These are phyloP conservation scores for Gossypium lobatum DNA, from an alignment of 441 rosid genomes.

Conservation along the genomic window DNA sequence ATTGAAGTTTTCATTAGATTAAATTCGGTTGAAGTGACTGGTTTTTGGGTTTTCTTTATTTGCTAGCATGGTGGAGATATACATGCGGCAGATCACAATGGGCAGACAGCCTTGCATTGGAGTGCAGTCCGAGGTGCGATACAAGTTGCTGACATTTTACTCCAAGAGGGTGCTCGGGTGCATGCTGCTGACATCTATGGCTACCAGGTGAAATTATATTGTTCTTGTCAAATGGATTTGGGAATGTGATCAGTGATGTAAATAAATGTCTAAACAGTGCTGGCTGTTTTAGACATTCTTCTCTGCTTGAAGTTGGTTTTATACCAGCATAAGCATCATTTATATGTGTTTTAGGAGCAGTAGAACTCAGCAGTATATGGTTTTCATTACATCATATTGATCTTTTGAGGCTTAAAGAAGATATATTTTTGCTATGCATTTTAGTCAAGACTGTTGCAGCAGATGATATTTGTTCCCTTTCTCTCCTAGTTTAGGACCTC, in stretches of 20 bases:
- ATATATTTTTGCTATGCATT: not conserved
- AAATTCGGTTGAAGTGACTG: slow-evolving; percentile 1
- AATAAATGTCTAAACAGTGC: not conserved
- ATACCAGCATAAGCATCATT: not conserved
- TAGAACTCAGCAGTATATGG: not conserved
- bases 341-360: not conserved
- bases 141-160: slow-evolving; percentile 81
- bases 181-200: slow-evolving; percentile 78
- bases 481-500: not conserved
- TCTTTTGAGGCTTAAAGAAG: slow-evolving; percentile 6
- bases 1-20: not conserved
- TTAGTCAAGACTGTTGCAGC: not conserved
- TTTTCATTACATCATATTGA: not conserved
- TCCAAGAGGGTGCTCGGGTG: slow-evolving; percentile 73
- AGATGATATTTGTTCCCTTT: not conserved
- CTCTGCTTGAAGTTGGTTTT: not conserved
- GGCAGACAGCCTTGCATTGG: slow-evolving; percentile 97
- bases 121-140: slow-evolving; percentile 93
- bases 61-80: slow-evolving; percentile 89
- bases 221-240: not conserved
- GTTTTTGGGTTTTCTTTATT: slow-evolving; percentile 13
- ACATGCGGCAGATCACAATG: slow-evolving; percentile 79
- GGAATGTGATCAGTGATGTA: not conserved
- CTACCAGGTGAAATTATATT: slow-evolving; percentile 59
- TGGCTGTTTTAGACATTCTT: not conserved